Evolutionary conservation across 345 rosid genomes (phyloP).

Genomic region (Melaleuca alternifolia): DNA sequence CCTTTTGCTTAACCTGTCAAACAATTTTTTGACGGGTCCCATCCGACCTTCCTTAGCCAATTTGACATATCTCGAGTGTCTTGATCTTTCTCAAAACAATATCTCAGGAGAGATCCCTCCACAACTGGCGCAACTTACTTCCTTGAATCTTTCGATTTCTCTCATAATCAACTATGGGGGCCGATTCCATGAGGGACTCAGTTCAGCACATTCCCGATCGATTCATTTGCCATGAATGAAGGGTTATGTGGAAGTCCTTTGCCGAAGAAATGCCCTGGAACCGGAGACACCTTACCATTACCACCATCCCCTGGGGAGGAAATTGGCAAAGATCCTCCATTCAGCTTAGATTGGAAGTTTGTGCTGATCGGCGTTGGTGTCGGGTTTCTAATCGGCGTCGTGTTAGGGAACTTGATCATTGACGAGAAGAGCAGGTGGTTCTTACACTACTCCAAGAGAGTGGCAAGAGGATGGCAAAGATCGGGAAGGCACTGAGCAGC

Average conservation of each 20-base stretch:
- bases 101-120: not conserved
- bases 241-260: slow-evolving; percentile 6
- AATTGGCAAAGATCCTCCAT: too few relatives aligned
- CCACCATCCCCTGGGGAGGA: too few relatives aligned
- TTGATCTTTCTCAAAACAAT: not conserved
- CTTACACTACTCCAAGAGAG: too few relatives aligned
- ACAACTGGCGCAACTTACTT: not conserved
- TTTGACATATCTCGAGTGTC: not conserved
- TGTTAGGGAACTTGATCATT: too few relatives aligned
- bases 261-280: not conserved
- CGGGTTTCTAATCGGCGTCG: too few relatives aligned
- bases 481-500: too few relatives aligned
- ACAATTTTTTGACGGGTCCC: not conserved
- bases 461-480: too few relatives aligned
- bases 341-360: too few relatives aligned
- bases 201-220: not conserved
- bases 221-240: not conserved
- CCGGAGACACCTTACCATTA: too few relatives aligned
- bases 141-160: not conserved
- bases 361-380: too few relatives aligned
- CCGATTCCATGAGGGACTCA: slow-evolving; percentile 2
- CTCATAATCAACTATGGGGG: not conserved
- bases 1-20: not conserved
- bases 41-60: not conserved
- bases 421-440: too few relatives aligned